Percentiles rank a stretch among this genome's conserved stretches.
Conservation (phyloP, 768 basidiomycete species). For the Suillus bovinus region DNA sequence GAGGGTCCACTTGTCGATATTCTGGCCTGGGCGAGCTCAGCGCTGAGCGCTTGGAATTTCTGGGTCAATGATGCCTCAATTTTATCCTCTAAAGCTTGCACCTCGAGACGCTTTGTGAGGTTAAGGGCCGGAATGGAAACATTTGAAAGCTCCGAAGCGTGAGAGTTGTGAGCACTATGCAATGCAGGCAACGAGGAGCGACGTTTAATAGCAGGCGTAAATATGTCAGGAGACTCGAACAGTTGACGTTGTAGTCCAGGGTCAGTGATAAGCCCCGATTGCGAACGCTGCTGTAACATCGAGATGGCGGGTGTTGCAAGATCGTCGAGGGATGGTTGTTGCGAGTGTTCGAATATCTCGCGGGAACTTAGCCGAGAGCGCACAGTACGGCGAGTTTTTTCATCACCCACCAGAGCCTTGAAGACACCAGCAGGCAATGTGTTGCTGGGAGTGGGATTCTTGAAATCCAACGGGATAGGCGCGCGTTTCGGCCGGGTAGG, state of each 20-base stretch:
- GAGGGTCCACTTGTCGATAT: constrained; percentile 24
- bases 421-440: constrained; percentile 86
- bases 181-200: constrained; percentile 61
- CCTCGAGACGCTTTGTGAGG: constrained; percentile 55
- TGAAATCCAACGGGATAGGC: constrained; percentile 81
- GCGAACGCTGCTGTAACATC: constrained; percentile 57
- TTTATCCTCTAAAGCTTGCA: constrained; percentile 60
- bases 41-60: constrained; percentile 55
- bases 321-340: constrained; percentile 77
- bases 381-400: constrained; percentile 67
- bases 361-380: constrained; percentile 75
- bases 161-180: constrained; percentile 43
- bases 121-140: constrained; percentile 48
- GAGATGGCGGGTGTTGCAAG: constrained; percentile 65
- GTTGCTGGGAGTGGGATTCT: constrained; percentile 59
- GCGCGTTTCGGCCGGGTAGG: constrained; percentile 55
- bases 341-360: constrained; percentile 70
- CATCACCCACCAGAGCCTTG: constrained; percentile 73
- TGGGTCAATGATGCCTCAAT: constrained; percentile 68
- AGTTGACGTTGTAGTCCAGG: constrained; percentile 42
- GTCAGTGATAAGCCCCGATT: constrained; percentile 58
- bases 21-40: constrained; percentile 36
- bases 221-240: constrained; percentile 39
- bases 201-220: constrained; percentile 45
- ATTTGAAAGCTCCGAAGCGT: constrained; percentile 46